Conservation (phyloP, 768 basidiomycete genomes). For the Floccularia luteovirens region DNA sequence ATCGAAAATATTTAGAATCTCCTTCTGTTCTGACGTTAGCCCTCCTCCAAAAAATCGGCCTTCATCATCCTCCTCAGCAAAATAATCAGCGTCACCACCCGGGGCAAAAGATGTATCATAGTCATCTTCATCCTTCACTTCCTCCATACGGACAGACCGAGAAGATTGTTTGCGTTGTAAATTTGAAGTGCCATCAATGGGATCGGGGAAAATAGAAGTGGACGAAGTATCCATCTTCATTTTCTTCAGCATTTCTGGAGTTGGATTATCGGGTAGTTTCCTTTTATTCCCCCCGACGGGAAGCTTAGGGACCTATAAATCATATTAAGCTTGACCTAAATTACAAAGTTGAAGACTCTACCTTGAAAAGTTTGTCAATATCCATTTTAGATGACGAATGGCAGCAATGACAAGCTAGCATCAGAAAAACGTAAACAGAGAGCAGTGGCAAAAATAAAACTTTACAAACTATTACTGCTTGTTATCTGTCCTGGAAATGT, state of each 20-base stretch:
- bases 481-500: too few species aligned
- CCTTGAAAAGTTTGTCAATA: slow-evolving; percentile 47
- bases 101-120: slow-evolving; percentile 57
- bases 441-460: too few species aligned
- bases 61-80: slow-evolving; percentile 85
- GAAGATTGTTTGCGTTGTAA: slow-evolving; percentile 16
- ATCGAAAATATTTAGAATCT: slow-evolving; percentile 94
- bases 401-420: too few species aligned
- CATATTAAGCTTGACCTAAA: background rate
- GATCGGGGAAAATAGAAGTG: slow-evolving; percentile 5
- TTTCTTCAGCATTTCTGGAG: slow-evolving; percentile 78
- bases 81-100: slow-evolving; percentile 86
- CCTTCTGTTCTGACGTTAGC: slow-evolving; percentile 86
- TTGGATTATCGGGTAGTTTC: slow-evolving; percentile 69
- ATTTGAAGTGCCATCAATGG: slow-evolving; percentile 7
- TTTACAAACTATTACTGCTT: too few species aligned
- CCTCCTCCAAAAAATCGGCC: slow-evolving; percentile 94
- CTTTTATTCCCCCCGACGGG: slow-evolving; percentile 60
- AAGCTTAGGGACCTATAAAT: slow-evolving; percentile 57
- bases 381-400: slow-evolving; percentile 25
- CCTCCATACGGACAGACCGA: slow-evolving; percentile 51
- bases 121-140: slow-evolving; percentile 50
- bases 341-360: slow-evolving; percentile 6
- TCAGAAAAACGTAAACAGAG: too few species aligned
- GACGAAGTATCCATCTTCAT: slow-evolving; percentile 46